Evolutionary conservation across 1,284 basidiomycete species (phyloP).

Genomic region (Sparassis latifolia): DNA sequence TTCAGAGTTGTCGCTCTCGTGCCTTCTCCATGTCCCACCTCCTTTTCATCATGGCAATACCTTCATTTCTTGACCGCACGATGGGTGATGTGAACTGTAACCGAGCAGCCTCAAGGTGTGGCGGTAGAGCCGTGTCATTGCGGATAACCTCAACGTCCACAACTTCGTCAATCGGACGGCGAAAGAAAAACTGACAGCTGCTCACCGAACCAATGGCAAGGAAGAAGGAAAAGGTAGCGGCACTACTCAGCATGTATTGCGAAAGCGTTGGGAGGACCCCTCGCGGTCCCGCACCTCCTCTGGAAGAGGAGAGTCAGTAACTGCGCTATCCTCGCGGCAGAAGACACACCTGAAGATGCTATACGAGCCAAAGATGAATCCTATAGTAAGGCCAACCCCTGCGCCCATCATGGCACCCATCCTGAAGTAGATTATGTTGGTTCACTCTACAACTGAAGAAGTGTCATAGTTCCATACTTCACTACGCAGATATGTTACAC

Average conservation of each 20-base stretch:
- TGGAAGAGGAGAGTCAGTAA: slow-evolving; percentile 25
- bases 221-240: slow-evolving; percentile 83
- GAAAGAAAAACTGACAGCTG: slow-evolving; percentile 2
- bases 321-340: background rate
- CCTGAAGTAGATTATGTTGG: slow-evolving; percentile 32
- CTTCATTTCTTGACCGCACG: slow-evolving; percentile 57
- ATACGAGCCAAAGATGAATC: slow-evolving; percentile 92
- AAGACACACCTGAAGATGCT: slow-evolving; percentile 74
- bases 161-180: background rate
- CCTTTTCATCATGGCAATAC: slow-evolving; percentile 58
- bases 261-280: slow-evolving; percentile 84
- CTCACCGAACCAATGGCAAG: slow-evolving; percentile 77
- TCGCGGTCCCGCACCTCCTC: slow-evolving; percentile 82
- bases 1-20: slow-evolving; percentile 5
- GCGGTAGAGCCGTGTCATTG: slow-evolving; percentile 52
- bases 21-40: slow-evolving; percentile 63
- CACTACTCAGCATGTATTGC: slow-evolving; percentile 91
- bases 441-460: too few species aligned
- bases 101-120: slow-evolving; percentile 55
- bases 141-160: slow-evolving; percentile 57
- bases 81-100: slow-evolving; percentile 46
- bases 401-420: slow-evolving; percentile 93
- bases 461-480: slow-evolving; percentile 20
- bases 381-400: slow-evolving; percentile 89
- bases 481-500: slow-evolving; percentile 13